Conservation (phyloP, 106 monocot species). For the Agapanthus africanus region DNA sequence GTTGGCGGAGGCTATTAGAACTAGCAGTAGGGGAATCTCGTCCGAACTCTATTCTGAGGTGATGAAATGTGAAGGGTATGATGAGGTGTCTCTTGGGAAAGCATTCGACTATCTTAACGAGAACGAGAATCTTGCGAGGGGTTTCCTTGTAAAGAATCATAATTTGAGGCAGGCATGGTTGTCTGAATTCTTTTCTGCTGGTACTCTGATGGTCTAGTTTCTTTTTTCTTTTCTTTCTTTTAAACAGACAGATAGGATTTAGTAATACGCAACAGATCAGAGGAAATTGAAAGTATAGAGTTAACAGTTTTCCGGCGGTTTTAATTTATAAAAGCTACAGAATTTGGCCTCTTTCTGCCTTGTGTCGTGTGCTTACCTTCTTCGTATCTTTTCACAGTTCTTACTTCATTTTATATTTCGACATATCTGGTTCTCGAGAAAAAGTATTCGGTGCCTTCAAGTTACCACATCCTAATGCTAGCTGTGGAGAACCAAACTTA, state of each 20-base stretch:
- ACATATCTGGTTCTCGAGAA: too few species aligned
- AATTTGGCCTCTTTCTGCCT: background rate
- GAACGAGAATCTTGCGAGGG: conserved; percentile 18
- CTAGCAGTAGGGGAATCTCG: conserved; percentile 11
- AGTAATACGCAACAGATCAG: background rate
- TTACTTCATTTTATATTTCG: background rate
- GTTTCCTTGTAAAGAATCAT: conserved; percentile 19
- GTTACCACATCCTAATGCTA: too few species aligned
- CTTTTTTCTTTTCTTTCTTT: conserved; percentile 11
- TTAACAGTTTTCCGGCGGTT: background rate
- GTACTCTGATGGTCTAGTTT: conserved; percentile 1
- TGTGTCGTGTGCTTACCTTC: background rate
- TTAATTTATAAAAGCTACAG: background rate
- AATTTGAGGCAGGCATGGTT: conserved; percentile 28
- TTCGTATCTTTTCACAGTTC: background rate
- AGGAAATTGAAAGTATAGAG: background rate
- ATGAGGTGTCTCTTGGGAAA: conserved; percentile 16
- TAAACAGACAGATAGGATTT: background rate
- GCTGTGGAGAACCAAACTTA: too few species aligned
- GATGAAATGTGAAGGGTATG: conserved; percentile 25
- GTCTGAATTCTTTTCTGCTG: conserved; percentile 16
- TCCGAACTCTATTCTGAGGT: conserved; percentile 20
- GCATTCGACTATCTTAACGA: conserved; percentile 26
- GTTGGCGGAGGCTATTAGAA: conserved; percentile 21
- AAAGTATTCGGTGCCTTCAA: too few species aligned